phyloP scores from a whole-genome alignment of 2,329 filamentous ascomycete species.

The Claviceps capensis region DNA sequence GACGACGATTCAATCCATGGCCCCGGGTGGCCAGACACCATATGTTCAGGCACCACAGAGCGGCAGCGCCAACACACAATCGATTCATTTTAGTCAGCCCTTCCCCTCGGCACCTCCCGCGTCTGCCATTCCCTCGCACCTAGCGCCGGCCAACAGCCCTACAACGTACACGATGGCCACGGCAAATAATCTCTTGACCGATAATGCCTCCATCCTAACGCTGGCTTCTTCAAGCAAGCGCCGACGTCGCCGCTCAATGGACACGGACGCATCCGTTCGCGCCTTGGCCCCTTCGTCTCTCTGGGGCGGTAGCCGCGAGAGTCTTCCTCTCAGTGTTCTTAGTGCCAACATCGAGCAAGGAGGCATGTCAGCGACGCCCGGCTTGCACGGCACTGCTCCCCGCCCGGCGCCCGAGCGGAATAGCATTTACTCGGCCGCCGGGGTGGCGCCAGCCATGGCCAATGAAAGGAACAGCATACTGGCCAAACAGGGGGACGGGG shows the following conservation, averaged over 20 bases:
- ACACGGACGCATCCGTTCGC: constrained; percentile 75
- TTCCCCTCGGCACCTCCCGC: constrained; percentile 51
- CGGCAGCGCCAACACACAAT: constrained; percentile 26
- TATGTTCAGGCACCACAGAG: constrained; percentile 16
- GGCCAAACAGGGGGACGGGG: constrained; percentile 54
- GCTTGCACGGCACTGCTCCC: constrained; percentile 37
- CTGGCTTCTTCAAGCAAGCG: constrained; percentile 73
- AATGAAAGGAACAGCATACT: constrained; percentile 77
- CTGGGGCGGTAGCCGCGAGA: constrained; percentile 71
- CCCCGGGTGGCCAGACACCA: constrained; percentile 36
- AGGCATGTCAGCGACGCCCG: constrained; percentile 30
- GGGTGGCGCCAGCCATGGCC: constrained; percentile 48
- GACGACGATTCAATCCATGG: constrained; percentile 70
- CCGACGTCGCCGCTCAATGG: constrained; percentile 62
- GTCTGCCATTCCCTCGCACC: constrained; percentile 59
- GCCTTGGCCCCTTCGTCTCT: constrained; percentile 72
- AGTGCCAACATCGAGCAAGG: constrained; percentile 51
- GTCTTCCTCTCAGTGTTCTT: constrained; percentile 63
- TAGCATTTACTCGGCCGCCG: constrained; percentile 69
- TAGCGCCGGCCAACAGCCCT: constrained; percentile 44
- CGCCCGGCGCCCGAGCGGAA: constrained; percentile 46
- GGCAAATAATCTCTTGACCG: constrained; percentile 68
- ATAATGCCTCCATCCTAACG: constrained; percentile 77
- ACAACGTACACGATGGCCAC: constrained; percentile 66
- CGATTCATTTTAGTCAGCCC: constrained; percentile 51